Percentiles rank a stretch among this genome's conserved stretches.
Conservation (phyloP, 345 rosid genomes). For the Moricandia arvensis region DNA sequence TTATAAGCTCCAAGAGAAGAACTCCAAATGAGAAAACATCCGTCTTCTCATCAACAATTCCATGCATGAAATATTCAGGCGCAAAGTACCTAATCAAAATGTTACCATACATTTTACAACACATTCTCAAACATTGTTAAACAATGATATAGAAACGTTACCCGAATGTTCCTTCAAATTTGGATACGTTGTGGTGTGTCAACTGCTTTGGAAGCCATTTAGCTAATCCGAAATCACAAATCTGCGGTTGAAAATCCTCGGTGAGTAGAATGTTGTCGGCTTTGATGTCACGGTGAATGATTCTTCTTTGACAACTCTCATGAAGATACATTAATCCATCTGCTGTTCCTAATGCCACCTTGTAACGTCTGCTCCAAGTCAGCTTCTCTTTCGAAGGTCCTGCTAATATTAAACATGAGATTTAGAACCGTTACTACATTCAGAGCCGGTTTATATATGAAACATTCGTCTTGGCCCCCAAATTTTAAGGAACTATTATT, state of each 20-base stretch:
- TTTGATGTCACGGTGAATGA: constrained; percentile 96
- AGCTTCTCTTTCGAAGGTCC: constrained; percentile 51
- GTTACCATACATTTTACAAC: not conserved
- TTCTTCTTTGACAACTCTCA: constrained; percentile 71
- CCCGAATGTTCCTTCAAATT: constrained; percentile 98
- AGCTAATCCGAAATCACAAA: constrained; percentile 92
- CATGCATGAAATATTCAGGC: constrained; percentile 70
- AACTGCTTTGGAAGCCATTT: constrained; percentile 89
- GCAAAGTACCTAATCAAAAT: not conserved
- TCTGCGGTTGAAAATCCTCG: constrained; percentile 87
- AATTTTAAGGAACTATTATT: not conserved
- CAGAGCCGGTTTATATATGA: not conserved
- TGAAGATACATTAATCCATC: constrained; percentile 89
- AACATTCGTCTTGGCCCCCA: not conserved
- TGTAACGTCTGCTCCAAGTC: constrained; percentile 80
- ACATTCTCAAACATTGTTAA: not conserved
- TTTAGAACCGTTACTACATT: not conserved
- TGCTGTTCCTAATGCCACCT: constrained; percentile 79
- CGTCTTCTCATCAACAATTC: constrained; percentile 90
- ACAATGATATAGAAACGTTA: constrained; percentile 14
- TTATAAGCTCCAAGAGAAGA: constrained; percentile 81
- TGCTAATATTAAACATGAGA: not conserved
- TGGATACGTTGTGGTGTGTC: constrained; percentile 83
- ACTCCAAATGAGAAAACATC: constrained; percentile 91
- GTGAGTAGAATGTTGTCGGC: constrained; percentile 90